Evolutionary conservation across 495 filamentous ascomycete genomes (phyloP), one percentile per base, ranked within the genome.

Genomic region (Tirmania nivea): DNA sequence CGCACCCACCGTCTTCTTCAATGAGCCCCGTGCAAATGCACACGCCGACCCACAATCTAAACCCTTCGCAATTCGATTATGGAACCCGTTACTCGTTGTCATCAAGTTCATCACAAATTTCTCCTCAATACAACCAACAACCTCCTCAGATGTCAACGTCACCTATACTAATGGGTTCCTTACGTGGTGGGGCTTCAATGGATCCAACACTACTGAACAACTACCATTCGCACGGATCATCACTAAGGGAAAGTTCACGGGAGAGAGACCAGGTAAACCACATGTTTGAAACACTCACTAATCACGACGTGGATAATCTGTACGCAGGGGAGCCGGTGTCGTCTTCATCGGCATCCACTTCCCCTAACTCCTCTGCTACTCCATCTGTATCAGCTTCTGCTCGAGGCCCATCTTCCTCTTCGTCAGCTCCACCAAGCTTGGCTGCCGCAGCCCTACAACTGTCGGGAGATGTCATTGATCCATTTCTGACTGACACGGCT

Each of bases 241-340:
- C 14, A 4, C 14, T 45, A 14, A 19, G 17, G 3, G 17, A 19
- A 4, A 45, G 39, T 19, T 14, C 39, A 45, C 39, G 39, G 2
- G 39, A 45, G 17, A 14, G 39, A 45, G 39, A 45, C 5, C 39
- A 45, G 17, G 58, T 62, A 37, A 59, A 59, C 10, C 55, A 59
- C 17, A 62, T 65, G 55, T 65, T 65, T 54, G 62, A 64, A 16
- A 48, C 60, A 9, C 48, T 64, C 21, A 59, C 61, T 19, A 64
- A 64, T 52, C 61, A 62, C 34, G 62, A 64, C 7, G 48, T 8
- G 14, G 39, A 45, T 45, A 31, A 31, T 7, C 25, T 31, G 25
- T 45, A 45, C 39, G 8, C 39, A 45, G 39, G 14, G 14, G 39
- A 45, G 17, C 39, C 12, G 17, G 39, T 4, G 14, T 31, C 7